phyloP scores from a whole-genome alignment of 352 stramenopile genomes.

The Phytophthora chlamydospora region DNA sequence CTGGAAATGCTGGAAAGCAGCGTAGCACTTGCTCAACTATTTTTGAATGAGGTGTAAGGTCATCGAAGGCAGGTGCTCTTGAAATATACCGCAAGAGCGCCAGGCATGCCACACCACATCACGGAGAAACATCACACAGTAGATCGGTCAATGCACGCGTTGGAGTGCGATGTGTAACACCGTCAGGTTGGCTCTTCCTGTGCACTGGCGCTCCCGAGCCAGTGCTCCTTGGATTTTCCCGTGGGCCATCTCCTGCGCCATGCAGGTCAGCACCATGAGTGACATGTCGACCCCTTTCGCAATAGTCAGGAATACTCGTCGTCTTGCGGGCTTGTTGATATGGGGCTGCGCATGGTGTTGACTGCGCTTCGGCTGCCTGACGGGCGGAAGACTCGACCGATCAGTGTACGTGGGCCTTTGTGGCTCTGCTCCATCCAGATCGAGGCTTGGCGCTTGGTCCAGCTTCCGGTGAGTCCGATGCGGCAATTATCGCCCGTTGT shows the following conservation, averaged over 20 bases:
- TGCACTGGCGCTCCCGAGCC: too few species aligned
- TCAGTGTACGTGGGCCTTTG: slow-evolving; percentile 25
- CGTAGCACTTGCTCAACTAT: too few species aligned
- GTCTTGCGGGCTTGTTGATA: slow-evolving; percentile 29
- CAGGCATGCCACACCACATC: too few species aligned
- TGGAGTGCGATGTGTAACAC: too few species aligned
- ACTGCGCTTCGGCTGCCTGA: slow-evolving; percentile 28
- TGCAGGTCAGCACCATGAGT: slow-evolving; percentile 51
- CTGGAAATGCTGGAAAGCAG: too few species aligned
- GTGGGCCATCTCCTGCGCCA: slow-evolving; percentile 41
- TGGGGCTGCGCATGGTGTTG: slow-evolving; percentile 23
- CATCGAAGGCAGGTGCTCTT: too few species aligned
- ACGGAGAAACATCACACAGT: too few species aligned
- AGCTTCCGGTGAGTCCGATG: slow-evolving; percentile 39
- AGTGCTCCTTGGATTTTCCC: too few species aligned
- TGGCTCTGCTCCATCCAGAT: slow-evolving; percentile 45
- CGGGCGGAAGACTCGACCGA: slow-evolving; percentile 40
- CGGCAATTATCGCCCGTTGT: slow-evolving; percentile 37
- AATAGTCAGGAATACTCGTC: slow-evolving; percentile 45
- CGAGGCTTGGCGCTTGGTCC: slow-evolving; percentile 34
- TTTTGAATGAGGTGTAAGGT: too few species aligned
- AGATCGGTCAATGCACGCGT: too few species aligned
- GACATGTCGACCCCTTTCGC: slow-evolving; percentile 44
- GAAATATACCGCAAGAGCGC: too few species aligned
- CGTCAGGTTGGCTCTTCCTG: too few species aligned